A percentile compares a stretch with the other conserved stretches of the same genome.
Conservation (phyloP, 1,284 basidiomycete genomes). For the Malassezia sp. region DNA sequence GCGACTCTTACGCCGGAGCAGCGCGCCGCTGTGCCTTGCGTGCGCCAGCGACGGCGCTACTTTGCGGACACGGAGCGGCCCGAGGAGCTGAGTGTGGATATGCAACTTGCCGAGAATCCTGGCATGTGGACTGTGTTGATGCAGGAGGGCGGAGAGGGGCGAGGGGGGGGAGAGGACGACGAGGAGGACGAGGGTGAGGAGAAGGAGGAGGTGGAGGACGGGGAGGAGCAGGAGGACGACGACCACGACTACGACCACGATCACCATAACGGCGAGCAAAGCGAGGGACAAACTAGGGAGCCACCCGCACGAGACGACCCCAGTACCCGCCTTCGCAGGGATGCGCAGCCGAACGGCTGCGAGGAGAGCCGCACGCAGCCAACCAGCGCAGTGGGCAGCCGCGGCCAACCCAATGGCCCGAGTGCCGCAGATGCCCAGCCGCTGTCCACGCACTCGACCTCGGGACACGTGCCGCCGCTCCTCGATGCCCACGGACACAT, state of each 20-base stretch:
- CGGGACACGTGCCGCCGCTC: too few relatives aligned
- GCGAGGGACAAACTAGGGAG: too few relatives aligned
- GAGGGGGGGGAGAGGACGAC: too few relatives aligned
- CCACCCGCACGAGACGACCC: neutral
- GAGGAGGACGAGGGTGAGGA: conserved; percentile 11
- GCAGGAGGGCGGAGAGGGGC: conserved; percentile 4
- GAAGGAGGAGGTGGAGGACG: conserved; percentile 12
- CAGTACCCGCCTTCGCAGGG: neutral
- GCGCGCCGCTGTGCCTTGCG: neutral
- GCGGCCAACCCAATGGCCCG: too few relatives aligned
- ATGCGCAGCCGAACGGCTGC: too few relatives aligned
- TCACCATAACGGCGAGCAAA: neutral
- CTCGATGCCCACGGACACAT: neutral
- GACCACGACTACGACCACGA: too few relatives aligned
- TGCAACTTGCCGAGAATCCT: neutral
- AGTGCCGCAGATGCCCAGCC: too few relatives aligned
- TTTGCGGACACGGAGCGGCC: conserved; percentile 1
- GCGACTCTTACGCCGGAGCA: conserved; percentile 1
- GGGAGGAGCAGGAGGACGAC: neutral
- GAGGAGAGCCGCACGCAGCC: too few relatives aligned
- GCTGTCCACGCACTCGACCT: too few relatives aligned
- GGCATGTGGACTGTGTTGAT: conserved; percentile 8
- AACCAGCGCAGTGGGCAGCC: too few relatives aligned
- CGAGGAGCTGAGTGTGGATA: conserved; percentile 1
- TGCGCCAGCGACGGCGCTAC: conserved; percentile 10